phyloP scores from a whole-genome alignment of 1,284 basidiomycete species.

The Taiwanofungus camphoratus region DNA sequence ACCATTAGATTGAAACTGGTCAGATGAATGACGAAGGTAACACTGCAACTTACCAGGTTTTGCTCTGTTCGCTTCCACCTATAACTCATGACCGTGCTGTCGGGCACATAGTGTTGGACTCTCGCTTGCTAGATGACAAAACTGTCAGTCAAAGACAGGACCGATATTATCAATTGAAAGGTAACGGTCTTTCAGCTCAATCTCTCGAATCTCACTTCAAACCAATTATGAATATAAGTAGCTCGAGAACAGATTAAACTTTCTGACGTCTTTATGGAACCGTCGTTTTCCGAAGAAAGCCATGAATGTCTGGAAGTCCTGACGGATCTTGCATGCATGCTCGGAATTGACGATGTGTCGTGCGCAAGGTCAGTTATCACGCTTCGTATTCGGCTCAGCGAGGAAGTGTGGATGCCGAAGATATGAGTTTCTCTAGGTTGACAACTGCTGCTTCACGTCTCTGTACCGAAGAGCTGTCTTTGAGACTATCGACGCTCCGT shows the following conservation, averaged over 20 bases:
- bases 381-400: not conserved
- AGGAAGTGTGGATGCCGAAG: not conserved
- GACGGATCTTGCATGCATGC: slow-evolving; percentile 17
- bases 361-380: slow-evolving; percentile 16
- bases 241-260: too few relatives aligned
- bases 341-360: slow-evolving; percentile 23
- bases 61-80: too few relatives aligned
- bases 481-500: slow-evolving; percentile 28
- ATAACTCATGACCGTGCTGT: too few relatives aligned
- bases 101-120: too few relatives aligned
- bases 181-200: too few relatives aligned
- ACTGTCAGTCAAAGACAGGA: too few relatives aligned
- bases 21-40: too few relatives aligned
- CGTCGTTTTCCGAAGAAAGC: not conserved
- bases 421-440: slow-evolving; percentile 24
- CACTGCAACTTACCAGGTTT: too few relatives aligned
- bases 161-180: too few relatives aligned
- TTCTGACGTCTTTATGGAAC: not conserved
- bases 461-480: slow-evolving; percentile 27
- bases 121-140: too few relatives aligned
- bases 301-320: slow-evolving; percentile 13
- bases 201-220: too few relatives aligned
- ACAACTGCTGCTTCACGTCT: slow-evolving; percentile 31
- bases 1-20: too few relatives aligned
- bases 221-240: not conserved